These are phyloP conservation scores for Arthromyces matolae DNA, from an alignment of 768 basidiomycete species.

Conservation along the genomic window DNA sequence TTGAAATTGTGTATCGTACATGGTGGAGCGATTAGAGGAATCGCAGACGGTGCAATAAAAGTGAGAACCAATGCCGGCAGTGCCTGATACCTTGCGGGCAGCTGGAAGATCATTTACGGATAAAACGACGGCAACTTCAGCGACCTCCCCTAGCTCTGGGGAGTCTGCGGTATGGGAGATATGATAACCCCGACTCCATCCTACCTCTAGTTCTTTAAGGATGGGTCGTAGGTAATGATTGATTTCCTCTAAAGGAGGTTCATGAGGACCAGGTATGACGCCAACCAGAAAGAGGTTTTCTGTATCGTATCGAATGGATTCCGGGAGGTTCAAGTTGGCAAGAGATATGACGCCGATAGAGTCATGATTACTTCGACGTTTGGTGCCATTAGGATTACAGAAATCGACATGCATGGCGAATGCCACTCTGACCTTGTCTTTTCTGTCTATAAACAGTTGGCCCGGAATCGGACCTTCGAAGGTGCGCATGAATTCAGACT, in stretches of 20 bases:
- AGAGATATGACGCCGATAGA: slow-evolving; percentile 31
- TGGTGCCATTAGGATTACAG: slow-evolving; percentile 30
- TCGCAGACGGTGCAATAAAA: slow-evolving; percentile 30
- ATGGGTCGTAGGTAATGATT: slow-evolving; percentile 29
- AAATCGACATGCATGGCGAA: slow-evolving; percentile 30
- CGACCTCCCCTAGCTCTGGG: background rate
- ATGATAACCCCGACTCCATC: slow-evolving; percentile 17
- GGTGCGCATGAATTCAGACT: background rate
- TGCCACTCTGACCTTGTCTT: slow-evolving; percentile 11
- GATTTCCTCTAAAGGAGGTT: slow-evolving; percentile 23
- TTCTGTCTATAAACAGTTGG: slow-evolving; percentile 3
- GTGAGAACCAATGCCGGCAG: slow-evolving; percentile 19
- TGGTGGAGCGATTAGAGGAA: slow-evolving; percentile 10
- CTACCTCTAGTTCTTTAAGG: slow-evolving; percentile 18
- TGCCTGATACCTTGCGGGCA: slow-evolving; percentile 22
- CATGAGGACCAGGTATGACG: slow-evolving; percentile 27
- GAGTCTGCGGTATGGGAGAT: slow-evolving; percentile 16
- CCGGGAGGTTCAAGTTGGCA: slow-evolving; percentile 31
- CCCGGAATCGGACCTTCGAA: slow-evolving; percentile 1
- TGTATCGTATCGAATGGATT: slow-evolving; percentile 24
- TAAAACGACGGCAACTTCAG: slow-evolving; percentile 1
- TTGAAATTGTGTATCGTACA: slow-evolving; percentile 13
- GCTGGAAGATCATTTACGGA: slow-evolving; percentile 27
- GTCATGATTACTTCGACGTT: background rate
- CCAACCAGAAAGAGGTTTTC: slow-evolving; percentile 31